Conservation (phyloP, 805 yeast species). For the Schwanniomyces polymorphus region DNA sequence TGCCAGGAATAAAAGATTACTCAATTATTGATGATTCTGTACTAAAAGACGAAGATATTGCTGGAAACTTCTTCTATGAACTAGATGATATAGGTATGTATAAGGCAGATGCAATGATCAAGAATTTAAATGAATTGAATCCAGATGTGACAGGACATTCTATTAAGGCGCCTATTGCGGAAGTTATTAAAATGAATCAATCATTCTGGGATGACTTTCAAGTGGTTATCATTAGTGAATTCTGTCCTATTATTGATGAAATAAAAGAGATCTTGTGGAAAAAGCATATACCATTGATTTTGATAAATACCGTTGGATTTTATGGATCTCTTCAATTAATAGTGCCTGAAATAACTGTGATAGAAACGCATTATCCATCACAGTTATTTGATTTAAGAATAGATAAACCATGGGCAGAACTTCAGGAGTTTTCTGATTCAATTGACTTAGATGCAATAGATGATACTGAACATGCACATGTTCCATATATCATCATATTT, state of each 20-base stretch:
- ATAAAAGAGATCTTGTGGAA: slow-evolving; percentile 42
- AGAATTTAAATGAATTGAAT: slow-evolving; percentile 56
- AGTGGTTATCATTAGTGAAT: slow-evolving; percentile 46
- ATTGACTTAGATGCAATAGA: slow-evolving; percentile 49
- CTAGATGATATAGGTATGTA: slow-evolving; percentile 42
- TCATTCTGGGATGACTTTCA: slow-evolving; percentile 50
- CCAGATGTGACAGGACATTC: slow-evolving; percentile 50
- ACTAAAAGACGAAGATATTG: slow-evolving; percentile 46
- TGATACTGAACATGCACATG: slow-evolving; percentile 52
- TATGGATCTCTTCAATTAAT: slow-evolving; percentile 60
- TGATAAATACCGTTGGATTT: slow-evolving; percentile 57
- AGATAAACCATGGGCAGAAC: slow-evolving; percentile 71
- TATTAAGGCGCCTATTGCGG: slow-evolving; percentile 9
- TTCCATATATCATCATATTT: slow-evolving; percentile 69
- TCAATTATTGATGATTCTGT: slow-evolving; percentile 52
- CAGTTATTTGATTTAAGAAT: slow-evolving; percentile 65
- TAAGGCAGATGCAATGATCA: slow-evolving; percentile 39
- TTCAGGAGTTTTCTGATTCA: slow-evolving; percentile 49
- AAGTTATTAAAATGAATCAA: slow-evolving; percentile 10
- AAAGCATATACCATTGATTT: slow-evolving; percentile 53
- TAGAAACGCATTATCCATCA: slow-evolving; percentile 73
- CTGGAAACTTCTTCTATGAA: slow-evolving; percentile 63
- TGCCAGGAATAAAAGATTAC: slow-evolving; percentile 70
- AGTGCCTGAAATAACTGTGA: slow-evolving; percentile 58
- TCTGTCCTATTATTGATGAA: slow-evolving; percentile 18